Base-by-base conservation (phyloP, 2,329 filamentous ascomycete genomes). In the Emmonsia crescens region DNA sequence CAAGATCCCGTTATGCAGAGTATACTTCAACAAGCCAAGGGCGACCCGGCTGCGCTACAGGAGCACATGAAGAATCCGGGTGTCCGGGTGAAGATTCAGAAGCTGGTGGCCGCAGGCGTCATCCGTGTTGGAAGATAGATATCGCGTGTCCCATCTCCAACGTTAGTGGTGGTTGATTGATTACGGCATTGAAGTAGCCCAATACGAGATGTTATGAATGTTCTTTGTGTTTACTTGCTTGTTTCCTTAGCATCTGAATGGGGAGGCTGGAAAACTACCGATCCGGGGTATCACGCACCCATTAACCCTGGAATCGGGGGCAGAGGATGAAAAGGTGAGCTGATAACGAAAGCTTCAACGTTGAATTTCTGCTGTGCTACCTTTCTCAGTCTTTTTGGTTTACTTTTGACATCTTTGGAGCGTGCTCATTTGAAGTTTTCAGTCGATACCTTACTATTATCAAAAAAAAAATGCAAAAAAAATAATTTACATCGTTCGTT, bases 1-100 rank as follows among this genome's bases (percentile, higher is more conserved):
- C 87, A 92, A 75, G 94, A 99, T 72, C 94, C 94, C 19, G 87
- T 99, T 72, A 97, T 99, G 93, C 91, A 99, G 79, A 89, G 88
- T 67, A 96, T 96, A 68, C 84, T 97, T 61, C 92, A 97, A 75
- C 94, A 99, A 79, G 94, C 94, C 54, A 96, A 97, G 82, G 86
- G 85, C 61, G 89, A 99, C 71, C 94, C 94, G 21, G 88, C 88
- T 57, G 94, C 94, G 54, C 84, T 99, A 65, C 88, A 95, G 74
- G 93, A 99, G 76, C 95, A 99, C 77, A 96, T 99, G 89, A 89
- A 87, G 80, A 99, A 97, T 80, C 84, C 91, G 0, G 83, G 82
- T 62, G 89, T 99, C 68, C 83, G 86, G 63, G 84, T 84, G 69
- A 96, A 96, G 83, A 89, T 99, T 66, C 91, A 96, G 81, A 96